phyloP scores from a whole-genome alignment of 116 monocot species.

The Zostera marina region DNA sequence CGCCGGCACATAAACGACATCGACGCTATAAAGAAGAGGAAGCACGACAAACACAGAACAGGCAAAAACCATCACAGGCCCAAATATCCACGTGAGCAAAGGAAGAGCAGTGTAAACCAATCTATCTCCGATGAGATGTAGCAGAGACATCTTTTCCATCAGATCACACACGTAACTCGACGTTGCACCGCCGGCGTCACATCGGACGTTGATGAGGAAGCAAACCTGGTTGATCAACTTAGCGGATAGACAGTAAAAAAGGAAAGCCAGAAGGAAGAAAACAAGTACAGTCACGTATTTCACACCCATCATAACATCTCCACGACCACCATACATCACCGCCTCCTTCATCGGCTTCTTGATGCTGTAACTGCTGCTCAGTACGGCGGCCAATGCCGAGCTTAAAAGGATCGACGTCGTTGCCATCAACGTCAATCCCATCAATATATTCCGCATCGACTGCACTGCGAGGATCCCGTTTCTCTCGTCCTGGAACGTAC shows the following conservation, averaged over 20 bases:
- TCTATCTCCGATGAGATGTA: slow-evolving; percentile 52
- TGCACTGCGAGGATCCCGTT: slow-evolving; percentile 59
- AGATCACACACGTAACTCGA: slow-evolving; percentile 29
- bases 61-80: slow-evolving; percentile 50
- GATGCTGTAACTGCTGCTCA: slow-evolving; percentile 72
- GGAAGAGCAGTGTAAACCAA: slow-evolving; percentile 58
- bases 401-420: slow-evolving; percentile 55
- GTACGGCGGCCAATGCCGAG: slow-evolving; percentile 45
- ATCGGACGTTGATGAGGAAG: slow-evolving; percentile 51
- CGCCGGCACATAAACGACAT: slow-evolving; percentile 16
- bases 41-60: slow-evolving; percentile 29
- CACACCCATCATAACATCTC: slow-evolving; percentile 37
- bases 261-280: slow-evolving; percentile 51
- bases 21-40: slow-evolving; percentile 38
- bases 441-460: slow-evolving; percentile 41
- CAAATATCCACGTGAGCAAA: slow-evolving; percentile 62
- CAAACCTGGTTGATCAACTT: slow-evolving; percentile 46
- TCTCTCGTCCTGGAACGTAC: slow-evolving; percentile 34
- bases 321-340: slow-evolving; percentile 34
- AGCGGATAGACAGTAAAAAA: slow-evolving; percentile 52
- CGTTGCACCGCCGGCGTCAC: neutral
- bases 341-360: slow-evolving; percentile 35
- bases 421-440: slow-evolving; percentile 65
- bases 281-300: slow-evolving; percentile 43
- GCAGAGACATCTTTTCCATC: slow-evolving; percentile 32